Evolutionary conservation across 495 filamentous ascomycete genomes (phyloP), one percentile per base, ranked within the genome.

Genomic region (Penicillium fimorum): DNA sequence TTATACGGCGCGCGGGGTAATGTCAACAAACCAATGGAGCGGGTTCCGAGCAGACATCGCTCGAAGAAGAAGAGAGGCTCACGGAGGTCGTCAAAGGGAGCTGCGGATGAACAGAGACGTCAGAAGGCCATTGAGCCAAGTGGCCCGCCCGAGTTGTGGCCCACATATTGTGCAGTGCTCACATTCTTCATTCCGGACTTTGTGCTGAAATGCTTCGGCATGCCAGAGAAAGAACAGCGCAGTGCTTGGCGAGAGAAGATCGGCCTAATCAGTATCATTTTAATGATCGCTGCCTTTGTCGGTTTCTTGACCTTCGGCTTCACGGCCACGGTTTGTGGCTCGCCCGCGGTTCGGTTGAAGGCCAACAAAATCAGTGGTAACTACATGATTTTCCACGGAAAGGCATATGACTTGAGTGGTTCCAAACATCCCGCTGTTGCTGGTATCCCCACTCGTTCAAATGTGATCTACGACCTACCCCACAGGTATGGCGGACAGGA

Each of bases 181-280:
- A 99, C 94, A 2, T 97, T 96, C 63, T 96, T 95, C 91, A 88
- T 87, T 54, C 95, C 95, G 0, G 89, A 92, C 64, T 87, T 90
- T 51, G 70, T 96, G 15, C 74, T 99, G 38, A 80, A 76, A 50
- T 96, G 92, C 68, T 90, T 90, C 63, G 92, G 92, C 35, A 96
- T 90, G 79, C 83, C 88, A n/a, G 75, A 87, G 45, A 94, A 88
- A 71, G 90, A 84, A 17, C 91, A 97, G 69, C 89, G 92, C 58
- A 83, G 90, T 60, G 95, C 95, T 17, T 99, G 95, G 95, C 85
- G 95, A 54, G 95, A 99, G 70, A 99, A 99, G 81, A 96, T 99
- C 80, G 95, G 95, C 6, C 77, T 99, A 53, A 88, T 97, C 68
- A 95, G 91, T 75, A 83, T 97, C 64, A 97, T 99, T 65, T 62